A percentile compares a stretch with the other conserved stretches of the same genome.
Conservation (phyloP, 768 basidiomycete species). For the Xerocomus brunneocitrinus region DNA sequence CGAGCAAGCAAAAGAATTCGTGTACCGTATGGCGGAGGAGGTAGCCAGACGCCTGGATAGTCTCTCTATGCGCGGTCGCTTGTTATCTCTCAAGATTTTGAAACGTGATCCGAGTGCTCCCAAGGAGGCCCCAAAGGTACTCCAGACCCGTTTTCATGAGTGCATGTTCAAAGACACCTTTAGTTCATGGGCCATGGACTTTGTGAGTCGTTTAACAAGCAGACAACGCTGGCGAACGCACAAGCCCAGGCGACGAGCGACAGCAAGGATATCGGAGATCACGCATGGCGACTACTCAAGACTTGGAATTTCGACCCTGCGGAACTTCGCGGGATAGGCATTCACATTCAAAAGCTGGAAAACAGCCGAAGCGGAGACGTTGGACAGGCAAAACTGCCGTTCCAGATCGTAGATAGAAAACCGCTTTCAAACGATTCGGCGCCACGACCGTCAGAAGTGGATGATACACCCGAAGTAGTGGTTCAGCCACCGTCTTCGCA, state of each 20-base stretch:
- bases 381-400: constrained; percentile 62
- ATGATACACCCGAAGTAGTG: constrained; percentile 16
- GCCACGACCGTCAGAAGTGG: constrained; percentile 1
- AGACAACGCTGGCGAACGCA: constrained; percentile 52
- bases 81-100: constrained; percentile 85
- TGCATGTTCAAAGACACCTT: constrained; percentile 1
- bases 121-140: constrained; percentile 84
- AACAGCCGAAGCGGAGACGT: constrained; percentile 33
- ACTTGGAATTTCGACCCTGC: constrained; percentile 73
- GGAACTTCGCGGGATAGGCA: constrained; percentile 88
- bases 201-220: constrained; percentile 79
- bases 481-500: constrained; percentile 35
- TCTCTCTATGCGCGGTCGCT: constrained; percentile 64
- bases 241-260: constrained; percentile 74
- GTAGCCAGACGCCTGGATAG: constrained; percentile 68
- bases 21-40: constrained; percentile 73
- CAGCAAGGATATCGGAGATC: constrained; percentile 61
- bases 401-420: constrained; percentile 34
- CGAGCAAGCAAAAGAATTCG: constrained; percentile 76
- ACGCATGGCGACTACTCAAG: constrained; percentile 71
- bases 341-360: constrained; percentile 89
- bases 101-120: constrained; percentile 83
- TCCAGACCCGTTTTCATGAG: constrained; percentile 6
- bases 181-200: constrained; percentile 91
- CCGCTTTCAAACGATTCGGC: not conserved